Evolutionary conservation across 2,329 filamentous ascomycete species (phyloP).

Genomic region (Botrytis paeoniae): DNA sequence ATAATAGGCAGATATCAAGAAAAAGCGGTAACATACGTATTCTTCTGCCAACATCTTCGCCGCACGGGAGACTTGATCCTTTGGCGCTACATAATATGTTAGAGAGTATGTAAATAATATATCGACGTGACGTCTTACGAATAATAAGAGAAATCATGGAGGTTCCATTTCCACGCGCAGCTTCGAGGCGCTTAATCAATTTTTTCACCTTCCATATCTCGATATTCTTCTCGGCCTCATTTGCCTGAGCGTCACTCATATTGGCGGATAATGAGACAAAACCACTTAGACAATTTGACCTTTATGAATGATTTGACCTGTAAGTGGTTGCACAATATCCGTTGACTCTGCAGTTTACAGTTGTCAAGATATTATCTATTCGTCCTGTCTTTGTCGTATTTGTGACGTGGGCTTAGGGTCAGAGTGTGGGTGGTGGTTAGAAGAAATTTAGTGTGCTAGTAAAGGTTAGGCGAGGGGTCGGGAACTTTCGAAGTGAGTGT

Average conservation of each 20-base stretch:
- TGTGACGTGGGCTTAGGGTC: slow-evolving; percentile 15
- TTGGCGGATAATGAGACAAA: slow-evolving; percentile 43
- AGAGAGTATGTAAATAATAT: slow-evolving; percentile 4
- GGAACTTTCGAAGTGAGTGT: background rate
- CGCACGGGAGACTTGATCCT: slow-evolving; percentile 93
- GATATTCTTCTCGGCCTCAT: slow-evolving; percentile 97
- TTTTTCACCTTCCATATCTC: slow-evolving; percentile 99
- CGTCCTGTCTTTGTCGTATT: slow-evolving; percentile 13
- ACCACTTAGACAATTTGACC: slow-evolving; percentile 7
- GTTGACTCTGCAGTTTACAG: slow-evolving; percentile 18
- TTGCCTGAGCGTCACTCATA: slow-evolving; percentile 83
- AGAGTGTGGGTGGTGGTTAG: background rate
- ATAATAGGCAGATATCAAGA: slow-evolving; percentile 18
- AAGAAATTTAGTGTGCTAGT: slow-evolving; percentile 17
- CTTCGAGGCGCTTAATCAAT: slow-evolving; percentile 97
- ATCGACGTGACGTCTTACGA: slow-evolving; percentile 56
- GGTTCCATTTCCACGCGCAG: slow-evolving; percentile 95
- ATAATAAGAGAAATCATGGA: slow-evolving; percentile 99
- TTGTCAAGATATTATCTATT: slow-evolving; percentile 1
- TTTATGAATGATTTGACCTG: slow-evolving; percentile 1
- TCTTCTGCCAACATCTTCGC: slow-evolving; percentile 99
- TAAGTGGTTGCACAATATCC: slow-evolving; percentile 10
- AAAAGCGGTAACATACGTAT: slow-evolving; percentile 63
- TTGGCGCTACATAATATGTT: slow-evolving; percentile 63
- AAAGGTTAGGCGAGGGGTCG: slow-evolving; percentile 15